These are phyloP conservation scores for Mycena sanguinolenta DNA, from an alignment of 768 basidiomycete genomes.

Conservation along the genomic window DNA sequence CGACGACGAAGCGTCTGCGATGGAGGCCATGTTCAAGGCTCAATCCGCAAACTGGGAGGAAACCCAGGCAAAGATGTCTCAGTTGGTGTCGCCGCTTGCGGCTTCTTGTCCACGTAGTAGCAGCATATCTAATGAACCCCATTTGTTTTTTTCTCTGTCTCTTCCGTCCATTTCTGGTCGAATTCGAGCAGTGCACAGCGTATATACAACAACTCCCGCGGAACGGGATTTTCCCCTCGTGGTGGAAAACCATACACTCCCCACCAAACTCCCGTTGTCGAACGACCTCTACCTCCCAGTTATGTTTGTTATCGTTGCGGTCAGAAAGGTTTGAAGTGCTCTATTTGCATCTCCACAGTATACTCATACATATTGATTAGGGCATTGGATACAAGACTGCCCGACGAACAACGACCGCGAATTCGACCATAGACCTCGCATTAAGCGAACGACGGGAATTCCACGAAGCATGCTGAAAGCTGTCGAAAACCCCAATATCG, in stretches of 20 bases:
- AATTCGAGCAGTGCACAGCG: conserved; percentile 70
- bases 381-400: conserved; percentile 99
- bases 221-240: conserved; percentile 70
- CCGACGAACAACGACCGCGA: conserved; percentile 97
- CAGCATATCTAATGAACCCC: conserved; percentile 77
- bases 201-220: conserved; percentile 75
- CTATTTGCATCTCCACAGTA: not conserved
- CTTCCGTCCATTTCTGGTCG: conserved; percentile 41
- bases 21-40: conserved; percentile 98
- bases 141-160: conserved; percentile 54
- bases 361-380: conserved; percentile 56
- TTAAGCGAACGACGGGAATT: conserved; percentile 98
- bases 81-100: conserved; percentile 85
- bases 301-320: conserved; percentile 99
- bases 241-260: conserved; percentile 70
- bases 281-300: conserved; percentile 89
- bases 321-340: conserved; percentile 82
- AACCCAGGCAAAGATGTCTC: conserved; percentile 99
- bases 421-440: conserved; percentile 93
- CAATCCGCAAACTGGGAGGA: conserved; percentile 97
- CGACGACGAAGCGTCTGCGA: conserved; percentile 92
- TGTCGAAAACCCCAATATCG: conserved; percentile 86
- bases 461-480: conserved; percentile 97
- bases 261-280: conserved; percentile 62
- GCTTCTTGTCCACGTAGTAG: conserved; percentile 78